A percentile compares a stretch with the other conserved stretches of the same genome.
Conservation (phyloP, 371 early-diverging fungal genomes). For the Capillidium rhysosporum region DNA sequence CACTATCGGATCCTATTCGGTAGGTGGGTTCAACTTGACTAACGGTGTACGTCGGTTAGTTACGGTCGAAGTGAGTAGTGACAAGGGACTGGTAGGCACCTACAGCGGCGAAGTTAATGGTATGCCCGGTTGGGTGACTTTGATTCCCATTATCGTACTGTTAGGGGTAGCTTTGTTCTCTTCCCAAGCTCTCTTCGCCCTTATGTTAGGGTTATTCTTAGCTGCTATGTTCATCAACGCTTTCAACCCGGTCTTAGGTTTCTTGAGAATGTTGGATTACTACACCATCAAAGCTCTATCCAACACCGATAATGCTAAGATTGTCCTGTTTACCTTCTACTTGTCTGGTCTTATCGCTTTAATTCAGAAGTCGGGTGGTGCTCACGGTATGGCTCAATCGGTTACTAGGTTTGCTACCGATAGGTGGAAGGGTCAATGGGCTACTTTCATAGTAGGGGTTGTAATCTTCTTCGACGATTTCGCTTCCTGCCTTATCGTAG, state of each 20-base stretch:
- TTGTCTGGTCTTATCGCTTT: slow-evolving; percentile 6
- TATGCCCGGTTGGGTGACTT: slow-evolving; percentile 2
- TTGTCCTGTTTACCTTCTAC: slow-evolving; percentile 6
- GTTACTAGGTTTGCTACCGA: slow-evolving; percentile 5
- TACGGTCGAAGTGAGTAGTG: neutral
- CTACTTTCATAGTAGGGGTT: slow-evolving; percentile 4
- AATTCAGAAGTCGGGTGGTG: slow-evolving; percentile 7
- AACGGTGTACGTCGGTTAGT: neutral
- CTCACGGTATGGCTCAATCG: slow-evolving; percentile 5
- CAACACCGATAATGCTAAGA: slow-evolving; percentile 4
- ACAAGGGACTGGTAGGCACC: neutral
- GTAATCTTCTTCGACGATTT: slow-evolving; percentile 8
- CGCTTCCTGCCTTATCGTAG: slow-evolving; percentile 6
- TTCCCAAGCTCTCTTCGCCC: slow-evolving; percentile 1
- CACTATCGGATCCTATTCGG: neutral
- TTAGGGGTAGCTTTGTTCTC: slow-evolving; percentile 2
- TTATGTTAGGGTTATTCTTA: slow-evolving; percentile 5
- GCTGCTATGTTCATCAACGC: slow-evolving; percentile 7
- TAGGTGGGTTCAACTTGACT: neutral
- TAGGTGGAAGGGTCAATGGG: slow-evolving; percentile 5
- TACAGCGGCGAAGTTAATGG: neutral
- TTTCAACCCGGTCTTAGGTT: slow-evolving; percentile 4
- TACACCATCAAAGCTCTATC: slow-evolving; percentile 4
- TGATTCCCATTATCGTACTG: slow-evolving; percentile 4
- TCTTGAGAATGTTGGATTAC: slow-evolving; percentile 6